Percentiles rank a stretch among this genome's conserved stretches.
Evolutionary conservation across 257 asterid species (phyloP).

Genomic region (Scutellaria minor): DNA sequence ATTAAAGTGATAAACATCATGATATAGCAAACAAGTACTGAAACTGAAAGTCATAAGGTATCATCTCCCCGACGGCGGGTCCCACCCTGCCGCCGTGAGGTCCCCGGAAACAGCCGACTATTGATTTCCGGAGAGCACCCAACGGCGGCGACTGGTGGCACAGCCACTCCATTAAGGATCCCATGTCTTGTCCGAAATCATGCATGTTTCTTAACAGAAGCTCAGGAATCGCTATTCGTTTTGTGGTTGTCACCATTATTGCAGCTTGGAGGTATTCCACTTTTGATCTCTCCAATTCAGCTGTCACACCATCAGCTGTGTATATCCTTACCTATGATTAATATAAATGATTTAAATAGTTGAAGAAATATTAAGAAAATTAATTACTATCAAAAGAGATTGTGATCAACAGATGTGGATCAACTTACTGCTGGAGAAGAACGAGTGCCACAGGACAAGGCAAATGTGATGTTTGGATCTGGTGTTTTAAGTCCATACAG

Average conservation of each 20-base stretch:
- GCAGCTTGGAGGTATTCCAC: slow-evolving; percentile 85
- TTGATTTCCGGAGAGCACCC: slow-evolving; percentile 75
- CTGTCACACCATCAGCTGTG: slow-evolving; percentile 72
- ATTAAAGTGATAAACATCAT: background rate
- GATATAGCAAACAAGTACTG: slow-evolving; percentile 61
- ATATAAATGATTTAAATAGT: background rate
- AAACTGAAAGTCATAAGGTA: slow-evolving; percentile 82
- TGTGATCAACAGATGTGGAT: no score
- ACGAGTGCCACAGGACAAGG: slow-evolving; percentile 84
- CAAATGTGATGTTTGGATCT: slow-evolving; percentile 83
- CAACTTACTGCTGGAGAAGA: slow-evolving; percentile 89
- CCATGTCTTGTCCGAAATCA: slow-evolving; percentile 63
- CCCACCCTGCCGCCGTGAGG: slow-evolving; percentile 43
- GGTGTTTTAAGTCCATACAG: slow-evolving; percentile 65
- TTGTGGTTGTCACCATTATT: slow-evolving; percentile 60
- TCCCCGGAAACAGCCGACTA: slow-evolving; percentile 67
- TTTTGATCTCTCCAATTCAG: slow-evolving; percentile 74
- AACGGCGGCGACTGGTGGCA: slow-evolving; percentile 81
- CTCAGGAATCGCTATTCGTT: slow-evolving; percentile 72
- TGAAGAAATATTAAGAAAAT: no score
- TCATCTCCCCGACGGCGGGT: slow-evolving; percentile 63
- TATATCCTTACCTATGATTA: slow-evolving; percentile 71
- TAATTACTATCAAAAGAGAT: no score
- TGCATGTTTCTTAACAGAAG: slow-evolving; percentile 64
- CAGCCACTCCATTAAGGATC: slow-evolving; percentile 75